A percentile compares a stretch with the other conserved stretches of the same genome.
phyloP scores from a whole-genome alignment of 2,329 filamentous ascomycete genomes.

The Colletotrichum ledebouriae region DNA sequence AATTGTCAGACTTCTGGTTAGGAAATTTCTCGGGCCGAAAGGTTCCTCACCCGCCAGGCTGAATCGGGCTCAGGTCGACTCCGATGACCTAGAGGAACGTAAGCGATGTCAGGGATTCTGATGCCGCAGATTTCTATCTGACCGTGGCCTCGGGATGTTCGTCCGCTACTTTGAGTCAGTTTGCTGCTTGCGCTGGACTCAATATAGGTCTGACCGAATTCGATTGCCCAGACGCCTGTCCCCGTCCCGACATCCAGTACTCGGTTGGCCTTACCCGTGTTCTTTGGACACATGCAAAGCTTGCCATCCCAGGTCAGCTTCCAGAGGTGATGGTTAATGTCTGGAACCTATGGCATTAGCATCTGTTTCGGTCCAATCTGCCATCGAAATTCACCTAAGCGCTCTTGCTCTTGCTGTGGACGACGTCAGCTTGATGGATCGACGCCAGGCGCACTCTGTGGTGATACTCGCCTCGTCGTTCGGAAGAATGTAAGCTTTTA shows the following conservation, averaged over 20 bases:
- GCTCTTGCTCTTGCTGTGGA: slow-evolving; percentile 48
- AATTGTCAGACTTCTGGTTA: slow-evolving; percentile 41
- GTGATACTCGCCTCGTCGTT: slow-evolving; percentile 44
- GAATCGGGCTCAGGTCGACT: slow-evolving; percentile 53
- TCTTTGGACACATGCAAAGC: slow-evolving; percentile 47
- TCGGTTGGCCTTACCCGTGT: slow-evolving; percentile 40
- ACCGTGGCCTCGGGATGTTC: slow-evolving; percentile 47
- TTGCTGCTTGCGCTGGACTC: no score
- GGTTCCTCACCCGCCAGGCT: slow-evolving; percentile 46
- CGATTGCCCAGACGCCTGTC: slow-evolving; percentile 38
- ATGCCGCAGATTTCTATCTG: background rate
- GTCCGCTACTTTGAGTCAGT: slow-evolving; percentile 44
- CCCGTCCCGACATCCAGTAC: slow-evolving; percentile 43
- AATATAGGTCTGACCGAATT: slow-evolving; percentile 29
- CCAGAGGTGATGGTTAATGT: slow-evolving; percentile 54
- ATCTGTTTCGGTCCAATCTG: no score
- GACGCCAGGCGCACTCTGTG: no score
- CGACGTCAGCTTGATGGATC: background rate
- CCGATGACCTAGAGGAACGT: slow-evolving; percentile 40
- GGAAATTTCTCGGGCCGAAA: slow-evolving; percentile 16
- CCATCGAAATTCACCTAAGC: background rate
- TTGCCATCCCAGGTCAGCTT: slow-evolving; percentile 49
- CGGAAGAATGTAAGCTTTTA: slow-evolving; percentile 46
- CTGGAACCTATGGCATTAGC: slow-evolving; percentile 31
- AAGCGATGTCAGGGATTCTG: slow-evolving; percentile 30